Base-by-base conservation (phyloP, 1,284 basidiomycete species). In the Cutaneotrichosporon mucoides region DNA sequence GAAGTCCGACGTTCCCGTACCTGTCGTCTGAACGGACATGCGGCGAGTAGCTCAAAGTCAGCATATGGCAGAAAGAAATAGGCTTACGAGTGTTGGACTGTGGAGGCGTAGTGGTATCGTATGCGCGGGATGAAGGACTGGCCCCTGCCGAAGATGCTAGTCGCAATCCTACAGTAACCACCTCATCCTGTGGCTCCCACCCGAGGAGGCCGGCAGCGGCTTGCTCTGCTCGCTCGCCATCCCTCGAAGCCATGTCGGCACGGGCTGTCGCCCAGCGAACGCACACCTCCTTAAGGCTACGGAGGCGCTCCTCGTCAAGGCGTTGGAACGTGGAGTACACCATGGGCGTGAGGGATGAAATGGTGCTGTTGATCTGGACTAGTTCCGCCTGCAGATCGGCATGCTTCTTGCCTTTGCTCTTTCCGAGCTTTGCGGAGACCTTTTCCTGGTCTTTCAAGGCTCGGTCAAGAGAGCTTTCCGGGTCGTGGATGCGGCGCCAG, bases 381-480 rank as follows among this genome's bases (percentile, higher is more conserved):
- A 77, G 67, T 37, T 76, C 75, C 6, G 57, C 44, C 11, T 66
- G 59, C 4, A 75, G 61, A 16, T 63, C 64, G 40, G 75, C 76
- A 11, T 69, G 57, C n/a, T 65, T 65, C 56, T 79, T 79, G 40
- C 64, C 58, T 15, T 70, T 53, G 0, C 76, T 77, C 65, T 79
- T 77, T 35, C 73, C 71, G 11, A 75, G 67, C 64, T 77, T 77
- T 38, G 68, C 54, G 4, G 70, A 65, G 12, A 66, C 64, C 61
- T 75, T 76, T 37, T 79, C 77, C 38, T 74, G 72, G 24, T 75
- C 71, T 56, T 77, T 78, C n/a, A 79, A 55, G 0, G 70, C 69
- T 51, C 73, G 75, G 16, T 79, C 77, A 46, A 79, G 67, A 1
- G 69, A 71, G 8, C 62, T 34, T 48, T 79, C 76, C 56, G 74